Conservation (phyloP, 1,284 basidiomycete genomes). For the Cerrena zonata region DNA sequence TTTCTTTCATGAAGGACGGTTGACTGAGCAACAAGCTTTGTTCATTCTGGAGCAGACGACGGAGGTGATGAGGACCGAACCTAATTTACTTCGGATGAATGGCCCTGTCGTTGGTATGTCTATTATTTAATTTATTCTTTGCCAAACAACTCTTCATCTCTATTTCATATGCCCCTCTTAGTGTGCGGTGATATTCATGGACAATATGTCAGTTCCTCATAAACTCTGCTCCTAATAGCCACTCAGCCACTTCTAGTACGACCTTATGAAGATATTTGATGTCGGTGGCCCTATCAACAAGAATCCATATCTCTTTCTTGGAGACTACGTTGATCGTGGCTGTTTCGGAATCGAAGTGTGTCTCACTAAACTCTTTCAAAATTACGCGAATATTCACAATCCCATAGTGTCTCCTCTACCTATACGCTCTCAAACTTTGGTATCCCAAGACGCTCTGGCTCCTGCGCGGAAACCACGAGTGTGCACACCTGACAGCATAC, state of each 20-base stretch:
- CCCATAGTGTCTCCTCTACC: conserved; percentile 20
- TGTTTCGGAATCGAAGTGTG: conserved; percentile 95
- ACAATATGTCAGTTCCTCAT: conserved; percentile 80
- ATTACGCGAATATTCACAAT: background rate
- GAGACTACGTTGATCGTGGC: conserved; percentile 97
- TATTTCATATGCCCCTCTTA: conserved; percentile 25
- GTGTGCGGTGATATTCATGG: conserved; percentile 98
- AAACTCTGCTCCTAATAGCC: conserved; percentile 11
- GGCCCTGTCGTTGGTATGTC: conserved; percentile 85
- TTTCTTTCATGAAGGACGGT: conserved; percentile 84
- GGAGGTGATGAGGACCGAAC: conserved; percentile 72
- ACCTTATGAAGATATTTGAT: conserved; percentile 97
- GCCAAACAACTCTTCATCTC: background rate
- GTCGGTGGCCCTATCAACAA: conserved; percentile 87
- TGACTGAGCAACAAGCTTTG: conserved; percentile 85
- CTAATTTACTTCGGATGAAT: conserved; percentile 81
- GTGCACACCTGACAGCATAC: conserved; percentile 28
- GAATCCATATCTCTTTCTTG: conserved; percentile 91
- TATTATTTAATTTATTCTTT: conserved; percentile 6
- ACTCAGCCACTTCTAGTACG: conserved; percentile 62
- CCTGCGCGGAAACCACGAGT: conserved; percentile 30
- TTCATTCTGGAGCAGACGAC: conserved; percentile 81
- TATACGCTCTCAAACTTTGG: conserved; percentile 29
- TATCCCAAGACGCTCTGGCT: conserved; percentile 23
- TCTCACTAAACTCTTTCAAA: conserved; percentile 18